These are phyloP conservation scores for Suhomyces sp. DNA, from an alignment of 805 yeast species.

Conservation along the genomic window DNA sequence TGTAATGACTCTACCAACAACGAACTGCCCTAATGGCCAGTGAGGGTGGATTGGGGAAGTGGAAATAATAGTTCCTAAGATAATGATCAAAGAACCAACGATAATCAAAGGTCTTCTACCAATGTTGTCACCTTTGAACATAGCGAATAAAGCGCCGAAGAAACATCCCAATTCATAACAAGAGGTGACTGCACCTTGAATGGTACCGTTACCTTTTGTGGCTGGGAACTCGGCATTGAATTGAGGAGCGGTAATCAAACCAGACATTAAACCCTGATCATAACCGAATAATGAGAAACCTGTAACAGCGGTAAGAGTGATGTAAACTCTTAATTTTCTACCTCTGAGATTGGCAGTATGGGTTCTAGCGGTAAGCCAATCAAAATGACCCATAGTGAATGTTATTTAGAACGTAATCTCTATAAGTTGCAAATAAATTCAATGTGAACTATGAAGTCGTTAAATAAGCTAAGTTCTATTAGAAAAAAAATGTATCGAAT, in stretches of 20 bases:
- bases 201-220: constrained; percentile 24
- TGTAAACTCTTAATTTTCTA: constrained; percentile 34
- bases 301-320: constrained; percentile 26
- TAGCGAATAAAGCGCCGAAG: constrained; percentile 42
- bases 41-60: constrained; percentile 33
- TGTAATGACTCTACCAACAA: constrained; percentile 47
- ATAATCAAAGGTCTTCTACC: constrained; percentile 44
- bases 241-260: constrained; percentile 38
- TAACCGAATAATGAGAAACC: constrained; percentile 30
- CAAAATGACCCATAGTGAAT: constrained; percentile 3
- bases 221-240: constrained; percentile 41
- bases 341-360: constrained; percentile 59
- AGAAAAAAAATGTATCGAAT: too few relatives aligned
- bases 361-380: constrained; percentile 32
- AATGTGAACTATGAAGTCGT: neutral
- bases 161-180: constrained; percentile 35
- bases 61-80: constrained; percentile 41
- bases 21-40: constrained; percentile 43
- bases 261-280: constrained; percentile 45
- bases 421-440: neutral
- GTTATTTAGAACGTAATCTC: neutral
- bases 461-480: neutral
- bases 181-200: constrained; percentile 29
- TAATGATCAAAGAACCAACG: constrained; percentile 36
- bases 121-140: constrained; percentile 35